phyloP scores from a whole-genome alignment of 139 green algal species.

The Picochlorum costavermella region DNA sequence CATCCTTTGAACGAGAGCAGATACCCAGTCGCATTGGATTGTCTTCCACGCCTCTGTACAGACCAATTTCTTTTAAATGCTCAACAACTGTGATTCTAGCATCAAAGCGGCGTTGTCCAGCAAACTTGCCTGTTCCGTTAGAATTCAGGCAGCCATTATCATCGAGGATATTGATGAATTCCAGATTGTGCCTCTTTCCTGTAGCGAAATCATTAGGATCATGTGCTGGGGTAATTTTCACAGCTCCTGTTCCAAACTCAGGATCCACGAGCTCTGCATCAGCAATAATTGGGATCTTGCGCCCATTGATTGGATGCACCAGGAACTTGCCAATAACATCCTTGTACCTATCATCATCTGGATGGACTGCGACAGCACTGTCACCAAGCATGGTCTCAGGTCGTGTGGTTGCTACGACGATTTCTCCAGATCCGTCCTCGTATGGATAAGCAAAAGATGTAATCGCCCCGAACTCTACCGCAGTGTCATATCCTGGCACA shows the following conservation, averaged over 20 bases:
- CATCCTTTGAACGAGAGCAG: conserved; percentile 86
- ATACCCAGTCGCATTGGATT: conserved; percentile 94
- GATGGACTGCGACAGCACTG: conserved; percentile 90
- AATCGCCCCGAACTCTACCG: conserved; percentile 93
- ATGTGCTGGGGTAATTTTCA: conserved; percentile 96
- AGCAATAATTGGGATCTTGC: conserved; percentile 85
- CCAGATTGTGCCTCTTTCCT: conserved; percentile 75
- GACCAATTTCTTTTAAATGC: conserved; percentile 69
- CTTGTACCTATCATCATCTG: conserved; percentile 80
- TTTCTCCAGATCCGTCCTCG: conserved; percentile 64
- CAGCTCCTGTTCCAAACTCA: conserved; percentile 82
- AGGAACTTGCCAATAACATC: conserved; percentile 70
- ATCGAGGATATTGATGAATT: conserved; percentile 93
- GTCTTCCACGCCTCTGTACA: conserved; percentile 70
- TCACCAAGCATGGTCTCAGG: conserved; percentile 95
- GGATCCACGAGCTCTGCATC: conserved; percentile 94
- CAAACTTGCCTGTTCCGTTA: conserved; percentile 67
- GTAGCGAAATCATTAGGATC: conserved; percentile 96
- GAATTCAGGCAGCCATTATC: conserved; percentile 82
- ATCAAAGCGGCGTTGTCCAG: conserved; percentile 82
- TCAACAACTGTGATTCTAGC: conserved; percentile 73
- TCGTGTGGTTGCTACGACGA: conserved; percentile 86
- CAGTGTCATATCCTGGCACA: conserved; percentile 67
- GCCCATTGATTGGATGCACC: conserved; percentile 77
- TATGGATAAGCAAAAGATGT: conserved; percentile 91